Base-by-base conservation (phyloP, 78 protist genomes). In the Polysphondylium violaceum region DNA sequence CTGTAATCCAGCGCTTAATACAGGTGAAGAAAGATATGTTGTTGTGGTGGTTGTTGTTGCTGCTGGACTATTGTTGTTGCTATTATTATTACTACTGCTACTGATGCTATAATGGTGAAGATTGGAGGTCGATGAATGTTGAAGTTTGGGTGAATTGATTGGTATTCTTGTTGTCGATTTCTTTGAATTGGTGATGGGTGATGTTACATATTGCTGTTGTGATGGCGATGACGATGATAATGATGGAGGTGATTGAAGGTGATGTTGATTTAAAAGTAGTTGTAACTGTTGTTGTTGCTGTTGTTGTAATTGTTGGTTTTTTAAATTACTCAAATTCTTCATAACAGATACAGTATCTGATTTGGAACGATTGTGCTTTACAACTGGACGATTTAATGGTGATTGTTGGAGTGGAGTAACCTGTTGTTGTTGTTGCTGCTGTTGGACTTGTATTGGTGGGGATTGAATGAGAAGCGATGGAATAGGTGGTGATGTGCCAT, bases 291-390 rank as follows among this genome's bases (percentile, higher is more conserved):
- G 77, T 47, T 35, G 36, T 72, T 50, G 77, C 11, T 43, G 77
- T 72, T 72, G 77, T 43, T 69, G 76, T 27, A 72, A 72, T 50
- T 50, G 27, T 50, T 72, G 56, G 65, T 31, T 38, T 31, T 43
- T 55, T 27, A 0, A 43, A 27, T 72, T 43, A 50, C 31, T 72
- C 31, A 35, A 44, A 72, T 72, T 50, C 36, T 50, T 72, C 77
- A 72, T 50, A n/a, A 69, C 17, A 9, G 79, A 69, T n/a, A 44
- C 69, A 21, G 91, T 83, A 58, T 83, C 91, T 8, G 91, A 83
- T 69, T 83, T 83, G 2, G 79, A 69, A 50, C 91, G 27, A 56
- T 83, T 83, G 33, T 83, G 91, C 36, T 83, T 83, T 29, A 55
- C 11, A 25, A 33, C 50, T 21, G 41, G 69, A 3, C 21, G 33